Evolutionary conservation across 371 early-diverging fungal species (phyloP), one percentile per base, ranked within the genome.

Genomic region (Lichtheimia ramosa): DNA sequence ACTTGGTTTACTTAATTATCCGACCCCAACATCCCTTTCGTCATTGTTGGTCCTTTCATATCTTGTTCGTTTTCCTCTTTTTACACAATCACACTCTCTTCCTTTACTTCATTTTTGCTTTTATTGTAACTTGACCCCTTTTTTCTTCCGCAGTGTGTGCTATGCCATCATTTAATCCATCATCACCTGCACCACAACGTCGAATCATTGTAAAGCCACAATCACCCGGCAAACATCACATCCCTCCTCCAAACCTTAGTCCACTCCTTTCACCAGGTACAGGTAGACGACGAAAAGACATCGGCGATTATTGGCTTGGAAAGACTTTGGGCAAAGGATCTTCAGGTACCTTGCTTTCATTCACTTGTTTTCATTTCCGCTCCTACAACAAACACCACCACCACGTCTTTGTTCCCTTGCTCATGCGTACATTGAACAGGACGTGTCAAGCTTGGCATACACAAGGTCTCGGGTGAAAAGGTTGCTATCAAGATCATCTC

Each of bases 401-500:
- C 34, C 10, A 28, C 34, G 34, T 8, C 10, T 34, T 6, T 34
- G 8, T 34, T 27, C 27, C 1, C 7, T 34, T 34, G 34, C 34
- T 34, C 34, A 34, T 34, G 34, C 34, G 34, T 34, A 8, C n/a
- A 8, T 46, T 16, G 49, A 27, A 13, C 49, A 92, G 92, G 92
- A 6, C 85, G 89, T 48, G 92, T 92, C 48, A 91, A 90, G 67
- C 80, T 91, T 23, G 93, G 89, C 18, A 82, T 82, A 5, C 93
- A 93, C 62, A 82, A 86, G 61, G 80, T 84, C 54, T 88, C 89
- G 43, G 79, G 81, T 51, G 83, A 90, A 59, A 87, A 88, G 60
- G 94, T 95, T 3, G 96, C 94, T 18, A 84, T 96, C 69, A 96
- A 95, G 73, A 93, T 96, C 73, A 94, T 96, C 60, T 81, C 88